phyloP scores from a whole-genome alignment of 306 rosid genomes.

The Prunus campanulata region DNA sequence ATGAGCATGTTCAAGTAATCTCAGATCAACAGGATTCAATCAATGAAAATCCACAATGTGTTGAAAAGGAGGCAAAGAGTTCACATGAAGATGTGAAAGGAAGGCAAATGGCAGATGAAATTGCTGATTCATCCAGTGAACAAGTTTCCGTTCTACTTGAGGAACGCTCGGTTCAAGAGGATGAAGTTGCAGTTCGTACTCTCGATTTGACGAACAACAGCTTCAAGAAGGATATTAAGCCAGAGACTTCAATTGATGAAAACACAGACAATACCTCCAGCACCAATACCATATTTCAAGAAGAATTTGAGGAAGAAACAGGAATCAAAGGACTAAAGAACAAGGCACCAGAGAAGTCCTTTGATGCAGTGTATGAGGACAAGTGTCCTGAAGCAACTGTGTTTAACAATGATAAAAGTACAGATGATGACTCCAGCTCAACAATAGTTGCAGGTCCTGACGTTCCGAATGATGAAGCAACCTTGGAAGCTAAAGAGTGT shows the following conservation, averaged over 20 bases:
- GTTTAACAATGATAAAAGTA: no score
- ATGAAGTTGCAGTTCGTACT: slow-evolving; percentile 11
- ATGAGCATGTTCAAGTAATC: slow-evolving; percentile 25
- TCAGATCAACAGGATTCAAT: slow-evolving; percentile 22
- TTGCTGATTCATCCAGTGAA: slow-evolving; percentile 1
- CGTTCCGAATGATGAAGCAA: no score
- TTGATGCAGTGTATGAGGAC: background rate
- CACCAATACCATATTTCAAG: no score
- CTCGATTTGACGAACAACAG: no score
- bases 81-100: slow-evolving; percentile 10
- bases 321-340: no score
- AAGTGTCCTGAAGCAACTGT: background rate
- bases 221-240: no score
- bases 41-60: slow-evolving; percentile 17
- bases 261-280: no score
- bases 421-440: no score
- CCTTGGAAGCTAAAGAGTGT: background rate
- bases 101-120: slow-evolving; percentile 12
- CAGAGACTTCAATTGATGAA: no score
- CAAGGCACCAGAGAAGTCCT: background rate
- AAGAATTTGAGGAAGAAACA: no score
- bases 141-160: slow-evolving; percentile 2
- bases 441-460: no score
- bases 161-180: background rate
- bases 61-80: slow-evolving; percentile 19